Conservation (phyloP, 345 rosid species). For the Euphorbia lathyris region DNA sequence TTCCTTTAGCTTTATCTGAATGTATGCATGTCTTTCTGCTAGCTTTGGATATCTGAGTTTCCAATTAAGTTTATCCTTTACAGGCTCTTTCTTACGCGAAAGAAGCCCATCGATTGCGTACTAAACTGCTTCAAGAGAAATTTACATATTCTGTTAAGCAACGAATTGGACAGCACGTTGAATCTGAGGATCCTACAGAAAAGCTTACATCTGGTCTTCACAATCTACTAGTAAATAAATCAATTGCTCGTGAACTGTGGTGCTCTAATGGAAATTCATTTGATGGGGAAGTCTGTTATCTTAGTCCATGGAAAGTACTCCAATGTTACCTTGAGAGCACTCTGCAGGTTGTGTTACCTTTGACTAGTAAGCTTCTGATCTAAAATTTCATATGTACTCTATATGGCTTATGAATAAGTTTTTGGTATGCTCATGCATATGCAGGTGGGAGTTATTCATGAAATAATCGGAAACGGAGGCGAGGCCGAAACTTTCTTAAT, state of each 20-base stretch:
- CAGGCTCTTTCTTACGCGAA: slow-evolving; percentile 84
- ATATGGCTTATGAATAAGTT: slow-evolving; percentile 1
- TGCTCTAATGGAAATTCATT: slow-evolving; percentile 36
- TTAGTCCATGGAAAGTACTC: slow-evolving; percentile 86
- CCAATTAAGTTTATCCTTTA: slow-evolving; percentile 14
- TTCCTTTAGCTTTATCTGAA: slow-evolving; percentile 1
- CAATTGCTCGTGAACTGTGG: slow-evolving; percentile 57
- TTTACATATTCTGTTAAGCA: slow-evolving; percentile 62
- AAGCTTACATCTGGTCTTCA: slow-evolving; percentile 37
- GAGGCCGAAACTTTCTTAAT: slow-evolving; percentile 66
- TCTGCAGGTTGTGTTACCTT: slow-evolving; percentile 60
- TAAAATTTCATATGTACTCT: slow-evolving; percentile 1
- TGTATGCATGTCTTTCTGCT: neutral
- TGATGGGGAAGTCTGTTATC: slow-evolving; percentile 50
- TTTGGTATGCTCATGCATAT: slow-evolving; percentile 11
- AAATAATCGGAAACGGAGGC: slow-evolving; percentile 70
- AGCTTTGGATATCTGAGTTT: neutral
- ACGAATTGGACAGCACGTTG: slow-evolving; percentile 39
- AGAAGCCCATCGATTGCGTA: slow-evolving; percentile 68
- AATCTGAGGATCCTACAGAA: slow-evolving; percentile 38
- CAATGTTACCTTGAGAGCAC: slow-evolving; percentile 89
- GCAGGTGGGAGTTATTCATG: slow-evolving; percentile 75
- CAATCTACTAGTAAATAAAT: slow-evolving; percentile 43
- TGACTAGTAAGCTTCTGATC: slow-evolving; percentile 10
- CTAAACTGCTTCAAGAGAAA: slow-evolving; percentile 65